phyloP scores from a whole-genome alignment of 495 filamentous ascomycete genomes.

The Apiosordaria backusii region DNA sequence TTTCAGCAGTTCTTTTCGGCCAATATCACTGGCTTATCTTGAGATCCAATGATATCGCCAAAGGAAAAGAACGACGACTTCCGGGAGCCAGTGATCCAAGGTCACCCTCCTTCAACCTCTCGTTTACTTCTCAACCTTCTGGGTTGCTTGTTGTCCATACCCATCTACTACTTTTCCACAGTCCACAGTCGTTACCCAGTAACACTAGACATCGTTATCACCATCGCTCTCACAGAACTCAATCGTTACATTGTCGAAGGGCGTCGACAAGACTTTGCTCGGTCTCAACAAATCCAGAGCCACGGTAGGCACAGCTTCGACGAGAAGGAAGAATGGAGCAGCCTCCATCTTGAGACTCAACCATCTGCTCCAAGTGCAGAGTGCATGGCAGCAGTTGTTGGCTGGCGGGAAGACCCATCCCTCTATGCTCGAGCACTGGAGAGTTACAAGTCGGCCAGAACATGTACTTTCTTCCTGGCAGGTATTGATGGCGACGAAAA shows the following conservation, averaged over 20 bases:
- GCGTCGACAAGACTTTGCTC: neutral
- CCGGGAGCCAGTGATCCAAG: neutral
- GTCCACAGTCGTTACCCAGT: slow-evolving; percentile 13
- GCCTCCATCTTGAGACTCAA: neutral
- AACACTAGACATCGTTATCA: slow-evolving; percentile 14
- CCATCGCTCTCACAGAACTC: slow-evolving; percentile 16
- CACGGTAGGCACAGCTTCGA: neutral
- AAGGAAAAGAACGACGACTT: slow-evolving; percentile 5
- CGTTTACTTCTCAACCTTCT: slow-evolving; percentile 13
- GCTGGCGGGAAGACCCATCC: slow-evolving; percentile 13
- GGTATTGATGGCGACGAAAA: slow-evolving; percentile 17
- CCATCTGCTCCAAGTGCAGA: neutral
- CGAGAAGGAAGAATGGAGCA: slow-evolving; percentile 5
- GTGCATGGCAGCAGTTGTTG: slow-evolving; percentile 15
- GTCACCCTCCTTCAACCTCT: slow-evolving; percentile 2
- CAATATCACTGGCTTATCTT: neutral
- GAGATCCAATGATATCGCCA: neutral
- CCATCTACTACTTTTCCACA: slow-evolving; percentile 9
- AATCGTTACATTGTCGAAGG: slow-evolving; percentile 16
- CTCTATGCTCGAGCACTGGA: slow-evolving; percentile 14
- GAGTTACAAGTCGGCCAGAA: slow-evolving; percentile 13
- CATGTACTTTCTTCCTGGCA: slow-evolving; percentile 12
- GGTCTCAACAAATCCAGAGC: neutral
- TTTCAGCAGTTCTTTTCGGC: neutral
- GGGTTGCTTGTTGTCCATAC: slow-evolving; percentile 10